Conservation (phyloP, 2,329 filamentous ascomycete species). For the Fusarium drepaniforme region DNA sequence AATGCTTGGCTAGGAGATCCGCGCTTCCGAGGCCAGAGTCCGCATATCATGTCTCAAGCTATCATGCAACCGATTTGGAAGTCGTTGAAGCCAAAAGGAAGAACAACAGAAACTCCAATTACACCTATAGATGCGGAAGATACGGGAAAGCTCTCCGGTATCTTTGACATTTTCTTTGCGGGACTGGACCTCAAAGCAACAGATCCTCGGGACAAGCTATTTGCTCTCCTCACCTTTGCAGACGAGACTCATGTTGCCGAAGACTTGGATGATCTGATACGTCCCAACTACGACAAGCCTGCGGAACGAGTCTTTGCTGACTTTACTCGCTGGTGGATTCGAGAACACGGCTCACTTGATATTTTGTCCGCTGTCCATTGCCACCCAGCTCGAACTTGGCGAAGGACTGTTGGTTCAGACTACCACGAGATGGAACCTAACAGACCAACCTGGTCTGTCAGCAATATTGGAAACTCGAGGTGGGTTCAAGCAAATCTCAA, state of each 20-base stretch:
- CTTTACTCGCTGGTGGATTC: constrained; percentile 36
- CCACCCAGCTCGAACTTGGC: constrained; percentile 29
- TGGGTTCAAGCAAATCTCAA: constrained; percentile 20
- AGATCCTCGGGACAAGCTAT: constrained; percentile 29
- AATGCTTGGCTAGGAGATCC: constrained; percentile 19
- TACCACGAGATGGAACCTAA: rapidly evolving
- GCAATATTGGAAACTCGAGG: constrained; percentile 18
- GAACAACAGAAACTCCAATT: neutral
- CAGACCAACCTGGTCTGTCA: constrained; percentile 25
- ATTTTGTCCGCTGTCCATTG: constrained; percentile 27
- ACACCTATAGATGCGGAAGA: neutral
- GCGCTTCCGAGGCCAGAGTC: constrained; percentile 10
- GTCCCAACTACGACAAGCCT: constrained; percentile 31
- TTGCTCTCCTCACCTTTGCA: constrained; percentile 29
- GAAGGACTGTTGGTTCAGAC: neutral
- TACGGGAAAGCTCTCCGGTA: neutral
- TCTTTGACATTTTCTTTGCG: constrained; percentile 24
- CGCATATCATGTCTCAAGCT: constrained; percentile 14
- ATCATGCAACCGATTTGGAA: constrained; percentile 36
- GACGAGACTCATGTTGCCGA: constrained; percentile 21
- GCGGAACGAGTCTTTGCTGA: constrained; percentile 29
- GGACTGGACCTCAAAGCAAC: constrained; percentile 34
- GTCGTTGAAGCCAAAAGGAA: constrained; percentile 1
- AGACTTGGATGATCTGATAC: constrained; percentile 19
- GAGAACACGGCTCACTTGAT: constrained; percentile 13